These are phyloP conservation scores for Lodderomyces beijingensis DNA, from an alignment of 1,139 yeast genomes.

Conservation along the genomic window DNA sequence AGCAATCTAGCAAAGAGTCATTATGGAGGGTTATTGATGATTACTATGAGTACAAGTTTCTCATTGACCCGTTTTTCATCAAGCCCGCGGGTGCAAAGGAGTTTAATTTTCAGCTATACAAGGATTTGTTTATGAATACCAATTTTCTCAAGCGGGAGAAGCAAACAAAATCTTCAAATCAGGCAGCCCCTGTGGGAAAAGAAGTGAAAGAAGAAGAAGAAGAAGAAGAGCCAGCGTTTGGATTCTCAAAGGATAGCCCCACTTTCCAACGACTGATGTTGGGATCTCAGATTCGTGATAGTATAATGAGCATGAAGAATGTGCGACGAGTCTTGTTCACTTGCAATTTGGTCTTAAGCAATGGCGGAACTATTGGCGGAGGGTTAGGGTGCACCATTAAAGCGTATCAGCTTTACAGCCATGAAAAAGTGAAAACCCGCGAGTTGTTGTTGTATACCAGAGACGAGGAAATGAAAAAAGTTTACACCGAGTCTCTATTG, in stretches of 20 bases:
- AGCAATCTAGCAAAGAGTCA: slow-evolving; percentile 26
- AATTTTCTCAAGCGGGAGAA: slow-evolving; percentile 22
- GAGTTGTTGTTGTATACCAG: slow-evolving; percentile 42
- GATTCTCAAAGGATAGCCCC: slow-evolving; percentile 7
- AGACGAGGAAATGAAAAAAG: slow-evolving; percentile 40
- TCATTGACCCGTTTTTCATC: slow-evolving; percentile 64
- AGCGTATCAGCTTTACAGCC: slow-evolving; percentile 64
- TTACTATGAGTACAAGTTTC: slow-evolving; percentile 46
- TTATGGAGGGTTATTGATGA: slow-evolving; percentile 62
- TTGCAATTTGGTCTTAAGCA: slow-evolving; percentile 48
- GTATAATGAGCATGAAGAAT: slow-evolving; percentile 53
- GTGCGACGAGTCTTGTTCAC: slow-evolving; percentile 60
- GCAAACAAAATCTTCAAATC: slow-evolving; percentile 3
- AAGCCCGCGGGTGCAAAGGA: slow-evolving; percentile 14
- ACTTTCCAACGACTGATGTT: slow-evolving; percentile 11
- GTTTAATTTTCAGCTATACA: slow-evolving; percentile 53
- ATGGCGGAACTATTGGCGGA: slow-evolving; percentile 39
- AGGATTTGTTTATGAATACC: slow-evolving; percentile 50
- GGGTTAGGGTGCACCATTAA: slow-evolving; percentile 58
- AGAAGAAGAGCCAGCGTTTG: slow-evolving; percentile 2
- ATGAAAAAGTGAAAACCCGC: slow-evolving; percentile 42
- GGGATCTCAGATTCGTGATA: slow-evolving; percentile 23
- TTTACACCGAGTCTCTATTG: slow-evolving; percentile 41
- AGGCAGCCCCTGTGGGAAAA: background rate
- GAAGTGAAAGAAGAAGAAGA: slow-evolving; percentile 1